A percentile compares a stretch with the other conserved stretches of the same genome.
These are phyloP conservation scores for Jackrogersella minutella DNA, from an alignment of 495 filamentous ascomycete genomes.

Conservation along the genomic window DNA sequence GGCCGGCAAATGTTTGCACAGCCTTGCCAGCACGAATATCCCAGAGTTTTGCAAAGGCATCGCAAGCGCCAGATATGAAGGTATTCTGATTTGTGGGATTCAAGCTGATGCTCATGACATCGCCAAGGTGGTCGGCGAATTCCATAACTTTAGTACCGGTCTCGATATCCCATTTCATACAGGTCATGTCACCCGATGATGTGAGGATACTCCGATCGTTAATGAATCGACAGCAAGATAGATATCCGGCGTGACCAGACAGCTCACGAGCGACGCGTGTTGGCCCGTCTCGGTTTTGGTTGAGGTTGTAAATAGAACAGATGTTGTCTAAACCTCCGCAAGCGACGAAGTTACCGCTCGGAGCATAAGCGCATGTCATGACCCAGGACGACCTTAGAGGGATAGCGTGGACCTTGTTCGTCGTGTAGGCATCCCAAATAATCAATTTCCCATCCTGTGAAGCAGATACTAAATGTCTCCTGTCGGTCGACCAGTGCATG, in stretches of 20 bases:
- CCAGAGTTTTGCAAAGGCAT: conserved; percentile 98
- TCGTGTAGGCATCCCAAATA: conserved; percentile 99
- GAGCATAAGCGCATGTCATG: conserved; percentile 99
- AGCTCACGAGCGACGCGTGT: conserved; percentile 96
- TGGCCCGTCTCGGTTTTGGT: conserved; percentile 90
- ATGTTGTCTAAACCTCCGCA: conserved; percentile 99
- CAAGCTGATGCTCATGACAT: conserved; percentile 99
- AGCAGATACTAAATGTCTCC: conserved; percentile 95
- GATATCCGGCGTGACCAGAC: conserved; percentile 95
- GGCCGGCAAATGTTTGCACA: conserved; percentile 96
- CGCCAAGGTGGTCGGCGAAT: conserved; percentile 97
- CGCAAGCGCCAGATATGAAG: conserved; percentile 97
- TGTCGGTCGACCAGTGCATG: conserved; percentile 99
- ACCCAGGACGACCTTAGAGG: conserved; percentile 99
- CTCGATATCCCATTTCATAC: conserved; percentile 99
- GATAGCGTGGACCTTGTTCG: conserved; percentile 99
- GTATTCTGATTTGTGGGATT: conserved; percentile 99
- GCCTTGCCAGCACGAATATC: conserved; percentile 98
- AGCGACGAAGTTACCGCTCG: conserved; percentile 96
- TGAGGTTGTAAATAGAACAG: conserved; percentile 98
- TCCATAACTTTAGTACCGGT: conserved; percentile 96
- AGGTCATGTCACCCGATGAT: conserved; percentile 99
- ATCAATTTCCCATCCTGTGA: conserved; percentile 99
- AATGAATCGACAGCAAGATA: conserved; percentile 99
- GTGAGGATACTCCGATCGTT: conserved; percentile 98